A percentile compares a stretch with the other conserved stretches of the same genome.
phyloP scores from a whole-genome alignment of 2,329 filamentous ascomycete genomes.

The Blastomyces emzantsi region DNA sequence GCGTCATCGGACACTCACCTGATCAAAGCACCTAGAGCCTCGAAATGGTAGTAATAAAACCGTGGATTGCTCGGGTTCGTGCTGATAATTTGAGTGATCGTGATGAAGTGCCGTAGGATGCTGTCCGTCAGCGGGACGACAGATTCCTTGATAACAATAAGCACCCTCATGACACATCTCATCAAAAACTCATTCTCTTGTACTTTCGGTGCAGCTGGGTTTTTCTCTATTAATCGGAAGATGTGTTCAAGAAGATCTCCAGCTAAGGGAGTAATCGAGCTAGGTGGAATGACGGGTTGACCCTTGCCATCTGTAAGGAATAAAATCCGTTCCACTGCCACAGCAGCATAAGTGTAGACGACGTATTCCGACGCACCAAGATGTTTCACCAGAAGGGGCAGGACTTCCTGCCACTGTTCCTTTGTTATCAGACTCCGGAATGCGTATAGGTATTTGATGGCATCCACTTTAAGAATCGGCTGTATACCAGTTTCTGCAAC shows the following conservation, averaged over 20 bases:
- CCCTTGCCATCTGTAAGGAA: conserved; percentile 70
- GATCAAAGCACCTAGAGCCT: conserved; percentile 83
- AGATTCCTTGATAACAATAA: conserved; percentile 85
- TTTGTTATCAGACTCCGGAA: conserved; percentile 93
- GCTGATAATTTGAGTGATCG: conserved; percentile 84
- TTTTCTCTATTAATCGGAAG: conserved; percentile 82
- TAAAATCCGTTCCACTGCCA: conserved; percentile 88
- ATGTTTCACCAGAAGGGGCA: conserved; percentile 84
- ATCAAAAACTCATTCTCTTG: conserved; percentile 99
- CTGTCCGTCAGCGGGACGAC: conserved; percentile 64
- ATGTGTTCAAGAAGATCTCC: conserved; percentile 83
- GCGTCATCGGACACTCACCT: conserved; percentile 37
- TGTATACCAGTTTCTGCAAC: conserved; percentile 60
- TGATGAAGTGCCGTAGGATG: conserved; percentile 74
- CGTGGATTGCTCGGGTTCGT: conserved; percentile 93
- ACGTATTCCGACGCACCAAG: conserved; percentile 86
- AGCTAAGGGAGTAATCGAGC: conserved; percentile 69
- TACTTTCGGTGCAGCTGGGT: conserved; percentile 77
- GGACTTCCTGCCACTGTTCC: conserved; percentile 82
- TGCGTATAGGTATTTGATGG: conserved; percentile 94
- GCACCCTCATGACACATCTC: conserved; percentile 95
- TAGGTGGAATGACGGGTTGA: conserved; percentile 68
- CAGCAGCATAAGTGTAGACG: conserved; percentile 94
- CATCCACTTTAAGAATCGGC: conserved; percentile 89
- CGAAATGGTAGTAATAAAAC: conserved; percentile 98